Conservation (phyloP, 495 filamentous ascomycete genomes). For the Hamigera avellanea region DNA sequence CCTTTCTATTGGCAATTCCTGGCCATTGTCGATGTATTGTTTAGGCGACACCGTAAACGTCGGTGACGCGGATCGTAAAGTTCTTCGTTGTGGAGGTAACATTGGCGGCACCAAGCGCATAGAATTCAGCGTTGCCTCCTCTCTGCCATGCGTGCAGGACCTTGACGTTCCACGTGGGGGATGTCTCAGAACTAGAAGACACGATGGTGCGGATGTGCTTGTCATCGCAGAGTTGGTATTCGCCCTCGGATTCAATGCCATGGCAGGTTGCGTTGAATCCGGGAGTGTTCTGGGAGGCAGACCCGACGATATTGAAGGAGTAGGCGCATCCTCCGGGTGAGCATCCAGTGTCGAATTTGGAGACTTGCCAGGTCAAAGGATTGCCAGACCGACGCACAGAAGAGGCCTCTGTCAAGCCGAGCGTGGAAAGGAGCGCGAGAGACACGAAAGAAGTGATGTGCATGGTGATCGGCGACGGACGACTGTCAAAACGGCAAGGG, state of each 20-base stretch:
- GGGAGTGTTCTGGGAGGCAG: slow-evolving; percentile 19
- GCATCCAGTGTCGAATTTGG: slow-evolving; percentile 22
- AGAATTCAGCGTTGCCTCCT: slow-evolving; percentile 7
- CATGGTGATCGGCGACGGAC: slow-evolving; percentile 14
- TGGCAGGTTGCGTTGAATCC: slow-evolving; percentile 30
- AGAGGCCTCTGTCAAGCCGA: slow-evolving; percentile 13
- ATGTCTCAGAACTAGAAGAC: slow-evolving; percentile 4
- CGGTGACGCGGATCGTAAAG: slow-evolving; percentile 14
- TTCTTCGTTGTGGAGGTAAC: slow-evolving; percentile 7
- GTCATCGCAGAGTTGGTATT: slow-evolving; percentile 16
- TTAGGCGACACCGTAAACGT: slow-evolving; percentile 19
- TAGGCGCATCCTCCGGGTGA: slow-evolving; percentile 25
- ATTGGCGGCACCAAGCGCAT: slow-evolving; percentile 10
- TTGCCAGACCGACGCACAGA: slow-evolving; percentile 5
- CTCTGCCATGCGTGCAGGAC: slow-evolving; percentile 23
- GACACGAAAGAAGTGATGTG: slow-evolving; percentile 21
- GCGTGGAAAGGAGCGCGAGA: slow-evolving; percentile 16
- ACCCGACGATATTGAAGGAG: slow-evolving; percentile 23
- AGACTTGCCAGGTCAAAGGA: slow-evolving; percentile 19
- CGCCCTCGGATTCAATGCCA: slow-evolving; percentile 14
- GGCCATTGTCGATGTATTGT: too few relatives aligned
- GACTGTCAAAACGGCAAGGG: background rate
- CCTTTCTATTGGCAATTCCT: too few relatives aligned
- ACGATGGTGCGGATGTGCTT: slow-evolving; percentile 16
- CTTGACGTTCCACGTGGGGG: slow-evolving; percentile 23